Base-by-base conservation (phyloP, 345 rosid species). In the Eucalyptus brandiana region DNA sequence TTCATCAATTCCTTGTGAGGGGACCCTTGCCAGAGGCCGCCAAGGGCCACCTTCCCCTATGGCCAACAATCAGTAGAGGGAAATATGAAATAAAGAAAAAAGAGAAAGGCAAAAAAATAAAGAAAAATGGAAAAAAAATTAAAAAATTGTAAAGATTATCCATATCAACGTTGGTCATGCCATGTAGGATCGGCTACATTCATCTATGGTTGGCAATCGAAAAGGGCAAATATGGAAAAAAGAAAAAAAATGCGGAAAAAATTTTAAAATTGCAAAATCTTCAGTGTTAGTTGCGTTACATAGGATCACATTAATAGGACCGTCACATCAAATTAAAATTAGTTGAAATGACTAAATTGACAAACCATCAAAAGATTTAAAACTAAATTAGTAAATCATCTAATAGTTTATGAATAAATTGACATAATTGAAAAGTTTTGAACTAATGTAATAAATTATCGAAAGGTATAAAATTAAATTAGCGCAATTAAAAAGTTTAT, bases 21-120 rank as follows among this genome's bases (percentile, higher is more conserved):
- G 65, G 15, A 26, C 16, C 65, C 7, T 26, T 0, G 0, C 65
- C 2, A 11, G 0, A 58, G 7, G 15, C n/a, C 2, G 7, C 1
- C 6, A 26, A 11, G 14, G 65, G 65, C 15, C 15, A 4, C 67
- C 15, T 60, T 26, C n/a, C 15, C n/a, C 7, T 26, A 12, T 28
- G 15, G 32, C 16, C 16, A 28, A 28, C 7, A 1, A 58, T 26
- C 4, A 1, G 0, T 26, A 26, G 7, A 58, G 65, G 65, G n/a
- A 58, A 26, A 60, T 60, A 12, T 1, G 1, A 5, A 24, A 60
- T 5, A 60, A 28, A 26, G 2, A 24, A 58, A 26, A 56, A 58
- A 26, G n/a, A 60, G 30, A 60, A 60, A 26, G 32, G 16, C 53
- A 60, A 28, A 28, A 12, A 60, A 60, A 3, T 3, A 28, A 28